Evolutionary conservation across 805 yeast species (phyloP), one percentile per base, ranked within the genome.

Genomic region (Ogataea nitratoaversa): DNA sequence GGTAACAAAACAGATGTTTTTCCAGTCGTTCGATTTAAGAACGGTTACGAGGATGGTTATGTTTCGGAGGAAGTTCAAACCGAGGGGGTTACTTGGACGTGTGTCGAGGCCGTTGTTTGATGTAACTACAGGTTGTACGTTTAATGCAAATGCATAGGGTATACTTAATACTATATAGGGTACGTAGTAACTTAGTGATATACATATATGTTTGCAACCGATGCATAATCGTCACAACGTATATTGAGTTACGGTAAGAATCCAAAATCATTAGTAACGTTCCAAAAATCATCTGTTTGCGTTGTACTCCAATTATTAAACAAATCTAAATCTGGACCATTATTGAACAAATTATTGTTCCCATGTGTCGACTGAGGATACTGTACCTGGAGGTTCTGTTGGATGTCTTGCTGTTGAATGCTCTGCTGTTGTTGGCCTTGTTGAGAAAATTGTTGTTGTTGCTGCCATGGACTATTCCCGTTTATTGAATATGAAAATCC

Each of bases 261-360:
- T 7, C 76, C 76, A 44, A 70, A 69, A 45, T 72, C 76, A 41
- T 68, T 72, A 37, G 67, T 66, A n/a, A 63, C 64, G 7, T 66
- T 62, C 76, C 77, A 72, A 36, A 71, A 66, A 36, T 72, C 76
- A 40, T 72, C 77, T 35, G 32, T 48, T 19, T 42, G 46, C n/a
- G 46, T 25, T 32, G 47, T 30, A 39, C 38, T 39, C 57, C 62
- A 56, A 32, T 40, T 46, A 35, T 30, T 51, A 19, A 52, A 48
- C 20, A 48, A 27, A 17, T 54, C 57, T 6, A 41, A 30, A 25
- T 47, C 51, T 30, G 36, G 40, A 5, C 27, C 30, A 22, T 16
- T n/a, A 17, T 19, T 19, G 14, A 27, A 9, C 13, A 9, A 14
- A 5, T 14, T 13, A 27, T 22, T 7, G 25, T 23, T 23, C 7